phyloP scores from a whole-genome alignment of 106 monocot genomes.

The Apostasia shenzhenica region DNA sequence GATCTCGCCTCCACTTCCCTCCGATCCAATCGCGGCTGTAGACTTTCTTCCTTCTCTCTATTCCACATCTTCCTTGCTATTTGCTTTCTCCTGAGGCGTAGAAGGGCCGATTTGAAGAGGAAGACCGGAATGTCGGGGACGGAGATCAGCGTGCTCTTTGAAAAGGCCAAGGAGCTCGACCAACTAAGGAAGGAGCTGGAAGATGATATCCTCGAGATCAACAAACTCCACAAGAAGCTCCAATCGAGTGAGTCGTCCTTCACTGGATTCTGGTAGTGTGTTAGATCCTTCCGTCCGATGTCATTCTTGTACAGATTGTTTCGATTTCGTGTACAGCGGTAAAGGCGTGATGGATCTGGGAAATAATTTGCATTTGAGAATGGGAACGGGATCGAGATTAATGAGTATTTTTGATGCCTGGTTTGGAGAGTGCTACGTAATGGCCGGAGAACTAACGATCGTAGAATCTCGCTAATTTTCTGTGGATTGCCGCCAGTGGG shows the following conservation, averaged over 20 bases:
- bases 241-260: constrained; percentile 37
- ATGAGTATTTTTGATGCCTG: too few species aligned
- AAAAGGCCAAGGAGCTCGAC: constrained; percentile 92
- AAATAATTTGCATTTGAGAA: too few species aligned
- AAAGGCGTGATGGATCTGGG: neutral
- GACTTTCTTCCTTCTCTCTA: neutral
- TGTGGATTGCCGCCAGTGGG: too few species aligned
- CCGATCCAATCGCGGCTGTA: neutral
- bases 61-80: neutral
- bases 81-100: neutral
- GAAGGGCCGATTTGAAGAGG: neutral
- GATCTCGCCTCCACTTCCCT: neutral
- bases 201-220: constrained; percentile 66
- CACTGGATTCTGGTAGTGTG: too few species aligned
- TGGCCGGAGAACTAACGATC: too few species aligned
- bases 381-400: too few species aligned
- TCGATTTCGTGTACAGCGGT: neutral
- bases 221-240: constrained; percentile 88
- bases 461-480: too few species aligned
- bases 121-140: constrained; percentile 33
- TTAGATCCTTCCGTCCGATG: neutral
- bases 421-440: too few species aligned
- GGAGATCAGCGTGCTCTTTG: constrained; percentile 45
- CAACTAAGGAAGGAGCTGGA: constrained; percentile 86
- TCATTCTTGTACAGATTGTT: neutral